These are phyloP conservation scores for Paraconiothyrium brasiliense DNA, from an alignment of 2,329 filamentous ascomycete species.

Conservation along the genomic window DNA sequence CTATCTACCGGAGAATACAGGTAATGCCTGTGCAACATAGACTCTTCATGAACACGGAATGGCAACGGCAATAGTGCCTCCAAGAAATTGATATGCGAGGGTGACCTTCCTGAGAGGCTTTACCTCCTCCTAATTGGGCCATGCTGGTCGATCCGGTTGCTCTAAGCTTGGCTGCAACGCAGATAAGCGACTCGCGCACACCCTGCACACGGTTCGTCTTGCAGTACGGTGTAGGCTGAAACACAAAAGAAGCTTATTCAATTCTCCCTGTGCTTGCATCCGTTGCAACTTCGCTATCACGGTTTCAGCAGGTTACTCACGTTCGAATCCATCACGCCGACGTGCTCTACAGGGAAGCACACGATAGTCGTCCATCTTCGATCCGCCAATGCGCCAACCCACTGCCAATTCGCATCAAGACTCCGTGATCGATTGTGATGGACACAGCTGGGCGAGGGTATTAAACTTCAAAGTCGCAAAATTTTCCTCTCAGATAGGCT, in stretches of 20 bases:
- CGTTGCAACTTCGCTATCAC: conserved; percentile 15
- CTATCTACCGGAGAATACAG: neutral
- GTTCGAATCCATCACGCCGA: conserved; percentile 13
- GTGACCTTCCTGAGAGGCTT: conserved; percentile 20
- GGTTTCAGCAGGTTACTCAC: conserved; percentile 7
- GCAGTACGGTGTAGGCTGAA: conserved; percentile 14
- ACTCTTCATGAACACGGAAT: conserved; percentile 6
- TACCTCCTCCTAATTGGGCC: conserved; percentile 18
- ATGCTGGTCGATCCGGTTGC: conserved; percentile 8
- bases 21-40: neutral
- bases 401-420: neutral
- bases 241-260: neutral
- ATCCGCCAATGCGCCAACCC: neutral
- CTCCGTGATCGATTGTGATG: neutral
- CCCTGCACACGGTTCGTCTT: conserved; percentile 14
- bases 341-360: neutral
- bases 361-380: conserved; percentile 6
- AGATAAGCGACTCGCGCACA: conserved; percentile 28
- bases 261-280: conserved; percentile 6
- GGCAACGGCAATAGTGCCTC: neutral
- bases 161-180: conserved; percentile 19
- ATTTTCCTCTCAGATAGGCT: neutral
- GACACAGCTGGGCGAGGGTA: neutral
- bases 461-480: neutral
- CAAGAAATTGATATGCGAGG: neutral